Conservation (phyloP, 768 basidiomycete genomes). For the Lactifluus piperatus region DNA sequence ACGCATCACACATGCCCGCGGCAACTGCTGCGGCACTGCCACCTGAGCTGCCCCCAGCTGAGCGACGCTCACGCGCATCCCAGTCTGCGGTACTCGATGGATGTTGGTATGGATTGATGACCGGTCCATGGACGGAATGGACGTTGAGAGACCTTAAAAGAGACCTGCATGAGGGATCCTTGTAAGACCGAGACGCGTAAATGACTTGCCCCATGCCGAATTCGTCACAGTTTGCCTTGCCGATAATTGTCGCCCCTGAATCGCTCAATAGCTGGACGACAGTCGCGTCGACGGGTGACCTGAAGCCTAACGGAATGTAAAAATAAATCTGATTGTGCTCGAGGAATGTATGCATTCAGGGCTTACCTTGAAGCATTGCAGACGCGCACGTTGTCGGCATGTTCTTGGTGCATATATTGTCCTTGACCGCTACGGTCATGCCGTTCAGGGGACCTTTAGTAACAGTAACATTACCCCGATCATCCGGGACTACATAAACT, state of each 20-base stretch:
- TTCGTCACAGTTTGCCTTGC: constrained; percentile 94
- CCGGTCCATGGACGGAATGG: constrained; percentile 66
- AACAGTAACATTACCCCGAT: background rate
- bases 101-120: constrained; percentile 61
- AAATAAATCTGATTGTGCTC: background rate
- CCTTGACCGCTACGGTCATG: constrained; percentile 68
- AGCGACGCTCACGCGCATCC: constrained; percentile 36
- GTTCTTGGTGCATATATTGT: constrained; percentile 67
- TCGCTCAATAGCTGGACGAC: constrained; percentile 55
- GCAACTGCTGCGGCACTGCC: constrained; percentile 94
- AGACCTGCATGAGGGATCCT: background rate
- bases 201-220: constrained; percentile 89
- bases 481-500: constrained; percentile 26
- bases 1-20: constrained; percentile 78
- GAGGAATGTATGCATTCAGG: background rate
- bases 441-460: constrained; percentile 29
- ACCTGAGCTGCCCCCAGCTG: constrained; percentile 90
- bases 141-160: constrained; percentile 61
- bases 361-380: constrained; percentile 53
- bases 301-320: constrained; percentile 43
- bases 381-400: constrained; percentile 77
- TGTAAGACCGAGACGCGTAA: background rate
- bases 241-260: constrained; percentile 63
- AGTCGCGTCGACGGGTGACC: constrained; percentile 80
- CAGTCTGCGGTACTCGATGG: constrained; percentile 20